These are phyloP conservation scores for Asterella californica DNA, from an alignment of 225 moss, liverwort and hornwort species.

Conservation along the genomic window DNA sequence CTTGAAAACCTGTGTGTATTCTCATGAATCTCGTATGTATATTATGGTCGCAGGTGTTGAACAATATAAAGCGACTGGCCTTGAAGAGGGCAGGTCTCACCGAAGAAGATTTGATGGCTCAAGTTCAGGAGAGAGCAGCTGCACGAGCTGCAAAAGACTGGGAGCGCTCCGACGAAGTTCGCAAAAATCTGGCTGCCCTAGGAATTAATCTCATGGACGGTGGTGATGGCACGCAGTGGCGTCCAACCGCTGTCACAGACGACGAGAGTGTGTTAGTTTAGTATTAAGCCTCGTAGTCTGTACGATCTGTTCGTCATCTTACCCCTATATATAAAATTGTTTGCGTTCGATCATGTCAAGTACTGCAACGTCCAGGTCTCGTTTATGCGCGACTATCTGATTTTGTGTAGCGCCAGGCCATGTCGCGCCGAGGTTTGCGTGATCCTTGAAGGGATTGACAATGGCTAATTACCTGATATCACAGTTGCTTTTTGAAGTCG, in stretches of 20 bases:
- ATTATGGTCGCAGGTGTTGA: conserved; percentile 49
- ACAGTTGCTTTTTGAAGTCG: background rate
- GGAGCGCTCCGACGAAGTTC: conserved; percentile 80
- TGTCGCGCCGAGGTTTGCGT: background rate
- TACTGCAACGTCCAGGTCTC: background rate
- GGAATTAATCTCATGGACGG: conserved; percentile 99
- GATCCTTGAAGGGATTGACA: background rate
- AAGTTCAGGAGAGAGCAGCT: conserved; percentile 69
- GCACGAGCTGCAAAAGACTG: conserved; percentile 86
- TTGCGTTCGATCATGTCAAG: background rate
- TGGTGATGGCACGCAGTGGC: conserved; percentile 92
- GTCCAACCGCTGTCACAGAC: conserved; percentile 45
- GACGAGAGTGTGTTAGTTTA: conserved; percentile 6
- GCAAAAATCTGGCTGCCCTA: conserved; percentile 69
- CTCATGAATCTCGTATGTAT: background rate
- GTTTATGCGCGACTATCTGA: background rate
- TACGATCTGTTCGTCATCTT: conserved; percentile 1
- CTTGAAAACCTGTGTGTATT: too few relatives aligned
- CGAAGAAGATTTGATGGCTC: conserved; percentile 55
- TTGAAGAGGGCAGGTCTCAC: conserved; percentile 84
- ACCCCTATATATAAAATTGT: background rate
- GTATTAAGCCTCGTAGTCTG: background rate
- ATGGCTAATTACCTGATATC: background rate
- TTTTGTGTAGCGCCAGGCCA: background rate
- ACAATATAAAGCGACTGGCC: conserved; percentile 66